Percentiles rank a stretch among this genome's conserved stretches.
Evolutionary conservation across 441 rosid genomes (phyloP).

Genomic region (Melastoma candidum): DNA sequence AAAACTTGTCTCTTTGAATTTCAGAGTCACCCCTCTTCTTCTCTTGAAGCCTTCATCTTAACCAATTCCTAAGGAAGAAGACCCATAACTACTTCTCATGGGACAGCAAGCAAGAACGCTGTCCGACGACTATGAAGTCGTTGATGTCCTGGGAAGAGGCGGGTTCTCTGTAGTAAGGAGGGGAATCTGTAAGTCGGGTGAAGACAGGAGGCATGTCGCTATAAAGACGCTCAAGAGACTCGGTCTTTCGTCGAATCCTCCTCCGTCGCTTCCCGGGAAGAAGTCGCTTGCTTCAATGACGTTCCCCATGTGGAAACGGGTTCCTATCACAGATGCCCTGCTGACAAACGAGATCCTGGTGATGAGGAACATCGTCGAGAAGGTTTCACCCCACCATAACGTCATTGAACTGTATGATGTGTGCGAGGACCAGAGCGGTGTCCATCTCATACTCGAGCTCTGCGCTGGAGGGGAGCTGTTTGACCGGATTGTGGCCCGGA

Average conservation of each 20-base stretch:
- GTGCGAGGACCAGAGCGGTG: conserved; percentile 52
- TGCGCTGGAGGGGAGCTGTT: conserved; percentile 62
- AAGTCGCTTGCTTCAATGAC: conserved; percentile 18
- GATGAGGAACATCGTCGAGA: conserved; percentile 58
- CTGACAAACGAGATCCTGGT: conserved; percentile 66
- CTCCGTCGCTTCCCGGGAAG: conserved; percentile 12
- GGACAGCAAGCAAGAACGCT: conserved; percentile 42
- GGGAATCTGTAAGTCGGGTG: conserved; percentile 28
- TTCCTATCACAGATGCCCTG: conserved; percentile 48
- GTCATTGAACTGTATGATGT: conserved; percentile 62
- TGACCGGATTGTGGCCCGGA: conserved; percentile 47
- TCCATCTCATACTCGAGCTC: conserved; percentile 59
- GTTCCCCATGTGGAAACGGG: conserved; percentile 39
- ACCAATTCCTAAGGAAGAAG: neutral
- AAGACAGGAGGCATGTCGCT: conserved; percentile 29
- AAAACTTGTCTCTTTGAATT: conserved; percentile 13
- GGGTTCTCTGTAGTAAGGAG: conserved; percentile 69
- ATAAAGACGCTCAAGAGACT: conserved; percentile 55
- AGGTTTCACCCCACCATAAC: conserved; percentile 58
- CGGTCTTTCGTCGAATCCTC: conserved; percentile 15
- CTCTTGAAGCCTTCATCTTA: neutral
- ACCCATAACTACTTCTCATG: conserved; percentile 20
- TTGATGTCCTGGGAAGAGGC: conserved; percentile 48
- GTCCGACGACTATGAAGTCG: conserved; percentile 44
- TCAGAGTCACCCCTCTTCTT: neutral